These are phyloP conservation scores for Rhodomyrtus psidioides DNA, from an alignment of 441 rosid genomes.

Conservation along the genomic window DNA sequence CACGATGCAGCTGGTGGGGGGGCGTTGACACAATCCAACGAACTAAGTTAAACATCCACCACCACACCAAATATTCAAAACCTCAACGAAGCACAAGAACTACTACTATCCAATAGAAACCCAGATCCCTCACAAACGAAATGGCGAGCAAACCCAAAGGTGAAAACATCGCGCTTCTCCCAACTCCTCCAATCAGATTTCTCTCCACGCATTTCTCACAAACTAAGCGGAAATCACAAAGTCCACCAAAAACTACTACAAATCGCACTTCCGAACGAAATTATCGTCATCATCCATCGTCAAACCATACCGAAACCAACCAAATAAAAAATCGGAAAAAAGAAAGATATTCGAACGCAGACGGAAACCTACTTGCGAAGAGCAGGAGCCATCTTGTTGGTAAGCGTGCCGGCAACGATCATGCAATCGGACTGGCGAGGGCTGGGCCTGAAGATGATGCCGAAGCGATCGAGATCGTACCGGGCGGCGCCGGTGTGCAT, in stretches of 20 bases:
- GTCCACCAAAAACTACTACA: rapidly evolving
- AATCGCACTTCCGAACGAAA: neutral
- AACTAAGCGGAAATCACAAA: neutral
- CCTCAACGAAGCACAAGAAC: neutral
- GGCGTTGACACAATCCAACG: neutral
- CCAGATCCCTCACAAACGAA: neutral
- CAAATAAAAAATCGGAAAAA: neutral
- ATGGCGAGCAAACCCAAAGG: neutral
- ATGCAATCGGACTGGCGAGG: slow-evolving; percentile 97
- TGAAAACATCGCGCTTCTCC: neutral
- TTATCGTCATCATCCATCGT: neutral
- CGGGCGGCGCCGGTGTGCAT: slow-evolving; percentile 98
- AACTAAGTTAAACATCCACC: neutral
- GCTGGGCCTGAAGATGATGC: slow-evolving; percentile 90
- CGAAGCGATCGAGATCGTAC: slow-evolving; percentile 96
- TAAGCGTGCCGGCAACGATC: slow-evolving; percentile 98
- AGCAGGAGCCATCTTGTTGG: slow-evolving; percentile 99
- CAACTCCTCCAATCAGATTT: neutral
- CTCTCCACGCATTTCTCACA: neutral
- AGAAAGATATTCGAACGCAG: neutral
- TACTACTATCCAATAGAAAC: neutral
- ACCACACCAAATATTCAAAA: neutral
- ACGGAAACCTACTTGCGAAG: slow-evolving; percentile 64
- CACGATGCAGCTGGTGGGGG: neutral
- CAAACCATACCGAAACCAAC: neutral